phyloP scores from a whole-genome alignment of 2,329 filamentous ascomycete species.

The Leptographium flavum region DNA sequence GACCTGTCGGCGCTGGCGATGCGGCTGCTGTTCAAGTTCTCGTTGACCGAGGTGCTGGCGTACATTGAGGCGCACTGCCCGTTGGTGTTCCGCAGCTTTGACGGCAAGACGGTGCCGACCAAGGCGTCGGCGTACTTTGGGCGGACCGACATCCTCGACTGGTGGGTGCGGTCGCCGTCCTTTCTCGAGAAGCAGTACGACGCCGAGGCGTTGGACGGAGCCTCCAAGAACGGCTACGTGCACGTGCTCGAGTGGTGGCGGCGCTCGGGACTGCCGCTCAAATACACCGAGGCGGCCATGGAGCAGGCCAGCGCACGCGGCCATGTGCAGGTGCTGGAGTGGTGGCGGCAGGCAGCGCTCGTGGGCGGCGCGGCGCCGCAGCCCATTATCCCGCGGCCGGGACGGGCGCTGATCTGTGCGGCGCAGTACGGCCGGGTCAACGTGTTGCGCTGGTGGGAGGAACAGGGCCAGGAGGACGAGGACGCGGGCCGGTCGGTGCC shows the following conservation, averaged over 20 bases:
- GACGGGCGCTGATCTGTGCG: slow-evolving; percentile 70
- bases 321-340: slow-evolving; percentile 74
- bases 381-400: slow-evolving; percentile 54
- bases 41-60: slow-evolving; percentile 61
- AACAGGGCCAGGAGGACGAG: slow-evolving; percentile 39
- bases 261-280: slow-evolving; percentile 59
- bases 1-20: slow-evolving; percentile 68
- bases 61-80: slow-evolving; percentile 48
- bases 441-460: slow-evolving; percentile 79
- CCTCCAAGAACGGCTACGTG: slow-evolving; percentile 72
- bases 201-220: slow-evolving; percentile 71
- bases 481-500: background rate
- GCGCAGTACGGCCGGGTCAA: slow-evolving; percentile 68
- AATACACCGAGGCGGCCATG: slow-evolving; percentile 75
- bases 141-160: slow-evolving; percentile 71
- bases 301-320: slow-evolving; percentile 79
- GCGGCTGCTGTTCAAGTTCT: slow-evolving; percentile 85
- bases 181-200: slow-evolving; percentile 82
- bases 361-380: slow-evolving; percentile 18
- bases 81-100: slow-evolving; percentile 74
- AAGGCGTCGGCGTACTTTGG: slow-evolving; percentile 82
- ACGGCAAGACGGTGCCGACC: slow-evolving; percentile 71
- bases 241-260: slow-evolving; percentile 84
- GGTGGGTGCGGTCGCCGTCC: slow-evolving; percentile 74
- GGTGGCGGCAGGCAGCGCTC: slow-evolving; percentile 62